Evolutionary conservation across 2,329 filamentous ascomycete species (phyloP).

Genomic region (Leptographium wingfieldii): DNA sequence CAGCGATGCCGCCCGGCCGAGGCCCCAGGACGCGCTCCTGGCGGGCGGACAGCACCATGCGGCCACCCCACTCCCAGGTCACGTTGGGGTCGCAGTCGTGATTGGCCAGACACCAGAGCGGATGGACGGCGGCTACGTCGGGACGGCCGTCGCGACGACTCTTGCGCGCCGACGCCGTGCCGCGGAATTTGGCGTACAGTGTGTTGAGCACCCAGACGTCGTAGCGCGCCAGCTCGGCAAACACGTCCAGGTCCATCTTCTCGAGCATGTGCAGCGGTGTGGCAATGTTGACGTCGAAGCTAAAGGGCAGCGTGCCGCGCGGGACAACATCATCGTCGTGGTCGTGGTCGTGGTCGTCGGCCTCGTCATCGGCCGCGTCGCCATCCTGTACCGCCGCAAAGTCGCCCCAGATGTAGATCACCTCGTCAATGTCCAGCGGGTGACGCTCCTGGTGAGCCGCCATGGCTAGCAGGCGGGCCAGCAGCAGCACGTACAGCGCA

Average conservation of each 20-base stretch:
- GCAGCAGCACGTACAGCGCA: constrained; percentile 49
- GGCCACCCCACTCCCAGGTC: constrained; percentile 80
- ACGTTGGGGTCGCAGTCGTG: constrained; percentile 95
- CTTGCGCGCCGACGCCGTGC: constrained; percentile 78
- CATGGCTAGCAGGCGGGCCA: constrained; percentile 52
- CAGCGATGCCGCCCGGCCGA: constrained; percentile 43
- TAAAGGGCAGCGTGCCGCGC: constrained; percentile 58
- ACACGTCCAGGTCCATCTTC: constrained; percentile 76
- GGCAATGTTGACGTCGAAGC: constrained; percentile 63
- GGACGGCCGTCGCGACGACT: constrained; percentile 66
- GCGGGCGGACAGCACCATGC: constrained; percentile 57
- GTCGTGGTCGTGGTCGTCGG: constrained; percentile 29
- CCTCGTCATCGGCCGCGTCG: constrained; percentile 32
- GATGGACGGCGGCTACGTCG: constrained; percentile 86
- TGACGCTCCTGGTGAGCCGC: constrained; percentile 46
- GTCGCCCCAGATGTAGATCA: constrained; percentile 59
- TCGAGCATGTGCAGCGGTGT: constrained; percentile 66
- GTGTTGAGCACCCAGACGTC: constrained; percentile 84
- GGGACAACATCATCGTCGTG: constrained; percentile 29
- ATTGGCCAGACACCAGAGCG: constrained; percentile 92
- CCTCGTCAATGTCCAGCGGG: constrained; percentile 49
- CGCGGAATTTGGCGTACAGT: constrained; percentile 83
- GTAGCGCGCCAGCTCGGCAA: constrained; percentile 41
- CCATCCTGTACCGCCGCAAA: constrained; percentile 42
- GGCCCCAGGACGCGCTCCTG: constrained; percentile 20